Conservation (phyloP, 805 yeast species). For the Starmerella asiatica region DNA sequence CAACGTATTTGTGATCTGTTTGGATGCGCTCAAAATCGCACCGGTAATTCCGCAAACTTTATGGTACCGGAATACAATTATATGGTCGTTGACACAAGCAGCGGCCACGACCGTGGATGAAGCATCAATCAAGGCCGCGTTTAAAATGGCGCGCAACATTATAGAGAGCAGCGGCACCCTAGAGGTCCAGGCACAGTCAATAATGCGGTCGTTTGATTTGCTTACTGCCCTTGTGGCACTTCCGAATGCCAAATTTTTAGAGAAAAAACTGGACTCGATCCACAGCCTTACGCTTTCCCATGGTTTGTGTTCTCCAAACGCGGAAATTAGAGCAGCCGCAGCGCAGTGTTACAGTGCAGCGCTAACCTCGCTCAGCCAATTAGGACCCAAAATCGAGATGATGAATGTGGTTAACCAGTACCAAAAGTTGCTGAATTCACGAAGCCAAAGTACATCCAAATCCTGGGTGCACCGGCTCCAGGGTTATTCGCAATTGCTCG, state of each 20-base stretch:
- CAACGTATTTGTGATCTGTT: conserved; percentile 17
- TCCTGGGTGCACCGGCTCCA: neutral
- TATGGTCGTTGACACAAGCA: conserved; percentile 16
- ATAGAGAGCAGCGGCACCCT: conserved; percentile 22
- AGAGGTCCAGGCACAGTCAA: conserved; percentile 23
- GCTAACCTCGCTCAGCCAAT: neutral
- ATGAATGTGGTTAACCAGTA: neutral
- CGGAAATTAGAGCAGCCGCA: conserved; percentile 23
- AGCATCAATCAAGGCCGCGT: conserved; percentile 23
- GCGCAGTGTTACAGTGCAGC: conserved; percentile 23
- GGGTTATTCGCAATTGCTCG: neutral
- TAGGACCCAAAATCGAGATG: neutral
- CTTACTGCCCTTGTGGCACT: conserved; percentile 18
- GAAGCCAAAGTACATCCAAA: neutral
- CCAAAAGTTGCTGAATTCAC: neutral
- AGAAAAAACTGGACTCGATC: conserved; percentile 21
- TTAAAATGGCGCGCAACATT: conserved; percentile 23
- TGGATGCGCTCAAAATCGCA: conserved; percentile 14
- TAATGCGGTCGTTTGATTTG: conserved; percentile 20
- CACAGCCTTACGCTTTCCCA: conserved; percentile 17
- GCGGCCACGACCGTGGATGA: conserved; percentile 25
- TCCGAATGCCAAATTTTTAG: conserved; percentile 6
- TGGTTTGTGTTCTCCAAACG: conserved; percentile 19
- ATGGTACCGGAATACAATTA: conserved; percentile 16
- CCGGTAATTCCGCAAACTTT: conserved; percentile 6